Evolutionary conservation across 2,329 filamentous ascomycete species (phyloP), one percentile per base, ranked within the genome.

Genomic region (Alternaria panax): DNA sequence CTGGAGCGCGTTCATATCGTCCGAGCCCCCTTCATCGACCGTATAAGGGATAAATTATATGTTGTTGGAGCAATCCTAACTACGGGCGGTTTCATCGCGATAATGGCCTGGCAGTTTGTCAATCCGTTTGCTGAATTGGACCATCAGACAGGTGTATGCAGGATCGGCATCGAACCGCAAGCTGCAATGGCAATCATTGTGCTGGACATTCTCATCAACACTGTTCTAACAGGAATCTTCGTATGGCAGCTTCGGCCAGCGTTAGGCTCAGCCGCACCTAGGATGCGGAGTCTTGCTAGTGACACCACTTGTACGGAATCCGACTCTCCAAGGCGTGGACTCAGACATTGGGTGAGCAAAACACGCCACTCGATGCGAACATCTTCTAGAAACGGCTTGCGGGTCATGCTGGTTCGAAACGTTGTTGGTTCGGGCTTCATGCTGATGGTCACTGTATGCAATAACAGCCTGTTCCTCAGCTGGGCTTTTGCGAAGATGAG

Each of bases 1-100:
- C 68, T 79, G 18, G 79, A 80, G 60, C 72, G 79, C 11, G 69
- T 74, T 16, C 76, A 79, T 48, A 68, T 75, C 18, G 67, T 79
- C 14, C 67, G 77, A 24, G 61, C 70, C 9, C 67, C 74, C 4
- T 70, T 73, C 46, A 52, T 70, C 22, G 58, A 67, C 7, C 73
- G 77, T 4, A 42, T 57, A 8, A 62, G 71, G 12, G 76, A 79
- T 52, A 67, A 60, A 12, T 46, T 79, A 7, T 80, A 76, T 69
- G 41, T 76, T 2, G 7, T 63, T 18, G 69, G 71, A 20, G 68
- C 73, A 16, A 41, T 65, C 46, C 7, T 71, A 30, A 62, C 63
- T 5, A 41, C 66, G 20, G 36, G 64, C 8, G 70, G 72, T 2
- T 72, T 75, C 43, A 50, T 63, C 3, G 60, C 54, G 3, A 59